Evolutionary conservation across 441 rosid genomes (phyloP).

Genomic region (Erodium texanum): DNA sequence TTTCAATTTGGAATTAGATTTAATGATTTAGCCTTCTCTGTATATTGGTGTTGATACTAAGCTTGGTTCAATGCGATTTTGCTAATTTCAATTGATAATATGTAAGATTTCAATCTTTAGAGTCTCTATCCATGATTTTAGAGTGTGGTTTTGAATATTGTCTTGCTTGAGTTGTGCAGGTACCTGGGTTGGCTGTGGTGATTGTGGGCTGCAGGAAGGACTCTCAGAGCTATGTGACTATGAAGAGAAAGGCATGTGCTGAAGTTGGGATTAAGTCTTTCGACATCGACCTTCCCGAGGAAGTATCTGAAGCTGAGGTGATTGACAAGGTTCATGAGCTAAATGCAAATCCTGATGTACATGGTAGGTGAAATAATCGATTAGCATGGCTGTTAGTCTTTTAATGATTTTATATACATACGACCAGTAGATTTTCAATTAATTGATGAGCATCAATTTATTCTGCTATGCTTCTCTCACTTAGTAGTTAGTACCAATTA

Average conservation of each 20-base stretch:
- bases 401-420: too few species aligned
- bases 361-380: too few species aligned
- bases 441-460: too few species aligned
- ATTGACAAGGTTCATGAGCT: constrained; percentile 73
- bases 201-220: constrained; percentile 73
- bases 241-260: constrained; percentile 86
- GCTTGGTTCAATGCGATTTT: too few species aligned
- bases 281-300: constrained; percentile 67
- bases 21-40: too few species aligned
- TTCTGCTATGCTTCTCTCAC: too few species aligned
- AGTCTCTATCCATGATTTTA: background rate
- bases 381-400: too few species aligned
- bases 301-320: constrained; percentile 55
- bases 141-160: background rate
- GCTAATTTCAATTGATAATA: too few species aligned
- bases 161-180: constrained; percentile 30
- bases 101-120: background rate
- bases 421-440: too few species aligned
- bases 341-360: constrained; percentile 63
- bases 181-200: constrained; percentile 82
- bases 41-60: too few species aligned
- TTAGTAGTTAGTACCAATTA: too few species aligned
- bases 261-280: constrained; percentile 85
- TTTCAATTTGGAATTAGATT: too few species aligned
- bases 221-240: constrained; percentile 74